Percentiles rank a stretch among this genome's conserved stretches.
Conservation (phyloP, 2,329 filamentous ascomycete genomes). For the Xylariales sp. region DNA sequence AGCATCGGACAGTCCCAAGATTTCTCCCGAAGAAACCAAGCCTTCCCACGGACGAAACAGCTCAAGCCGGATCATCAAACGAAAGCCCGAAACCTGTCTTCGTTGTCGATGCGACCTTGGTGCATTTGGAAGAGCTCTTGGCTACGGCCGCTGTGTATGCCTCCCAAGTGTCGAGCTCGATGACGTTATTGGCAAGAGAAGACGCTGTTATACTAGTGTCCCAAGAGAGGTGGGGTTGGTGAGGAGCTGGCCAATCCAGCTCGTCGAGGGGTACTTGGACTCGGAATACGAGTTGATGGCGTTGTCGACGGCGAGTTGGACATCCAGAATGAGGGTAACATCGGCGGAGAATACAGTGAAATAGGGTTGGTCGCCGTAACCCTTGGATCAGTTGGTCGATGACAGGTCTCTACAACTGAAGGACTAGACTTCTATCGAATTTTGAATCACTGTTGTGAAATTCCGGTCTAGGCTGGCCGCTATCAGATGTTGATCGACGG, state of each 20-base stretch:
- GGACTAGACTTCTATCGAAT: slow-evolving; percentile 45
- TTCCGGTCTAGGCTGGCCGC: slow-evolving; percentile 38
- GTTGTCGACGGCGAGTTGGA: slow-evolving; percentile 28
- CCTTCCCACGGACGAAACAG: slow-evolving; percentile 4
- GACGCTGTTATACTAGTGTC: slow-evolving; percentile 14
- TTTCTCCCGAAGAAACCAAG: not conserved
- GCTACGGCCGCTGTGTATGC: slow-evolving; percentile 1
- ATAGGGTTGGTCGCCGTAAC: slow-evolving; percentile 49
- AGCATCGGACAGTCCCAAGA: slow-evolving; percentile 3
- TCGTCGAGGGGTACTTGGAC: slow-evolving; percentile 40
- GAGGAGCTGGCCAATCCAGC: slow-evolving; percentile 34
- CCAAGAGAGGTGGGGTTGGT: slow-evolving; percentile 12
- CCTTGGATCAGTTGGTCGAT: slow-evolving; percentile 48
- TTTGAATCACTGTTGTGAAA: slow-evolving; percentile 33
- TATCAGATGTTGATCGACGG: slow-evolving; percentile 36
- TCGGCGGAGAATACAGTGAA: slow-evolving; percentile 42
- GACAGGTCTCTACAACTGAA: slow-evolving; percentile 29
- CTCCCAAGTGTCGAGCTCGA: slow-evolving; percentile 26
- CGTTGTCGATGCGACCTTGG: slow-evolving; percentile 2
- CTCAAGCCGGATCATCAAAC: slow-evolving; percentile 1
- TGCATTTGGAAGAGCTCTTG: slow-evolving; percentile 4
- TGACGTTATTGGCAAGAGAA: slow-evolving; percentile 42
- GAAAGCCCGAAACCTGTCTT: slow-evolving; percentile 1
- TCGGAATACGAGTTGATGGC: slow-evolving; percentile 45
- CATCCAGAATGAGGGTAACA: slow-evolving; percentile 47